Evolutionary conservation across 345 rosid genomes (phyloP).

Genomic region (Eucalyptus tenuipes): DNA sequence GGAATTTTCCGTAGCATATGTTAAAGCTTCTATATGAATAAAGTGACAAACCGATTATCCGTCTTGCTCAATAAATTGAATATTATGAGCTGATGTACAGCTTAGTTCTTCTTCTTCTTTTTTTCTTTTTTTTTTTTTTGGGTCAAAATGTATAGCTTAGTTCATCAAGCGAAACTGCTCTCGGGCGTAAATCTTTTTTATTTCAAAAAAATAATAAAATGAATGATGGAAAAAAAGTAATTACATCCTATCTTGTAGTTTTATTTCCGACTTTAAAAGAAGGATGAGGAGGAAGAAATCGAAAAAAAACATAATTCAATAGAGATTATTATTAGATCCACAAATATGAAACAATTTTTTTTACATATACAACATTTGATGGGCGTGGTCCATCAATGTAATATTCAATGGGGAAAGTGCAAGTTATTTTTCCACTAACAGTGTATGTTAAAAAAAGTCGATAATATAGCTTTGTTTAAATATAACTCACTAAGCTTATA

Average conservation of each 20-base stretch:
- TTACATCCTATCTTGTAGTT: not conserved
- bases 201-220: too few species aligned
- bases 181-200: not conserved
- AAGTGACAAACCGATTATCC: not conserved
- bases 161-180: not conserved
- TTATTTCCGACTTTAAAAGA: not conserved
- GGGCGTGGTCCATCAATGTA: not conserved
- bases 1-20: not conserved
- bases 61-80: not conserved
- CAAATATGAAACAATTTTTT: not conserved
- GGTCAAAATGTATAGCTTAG: too few species aligned
- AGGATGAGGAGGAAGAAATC: not conserved
- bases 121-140: too few species aligned
- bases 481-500: not conserved
- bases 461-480: not conserved
- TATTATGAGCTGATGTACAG: not conserved
- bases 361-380: not conserved
- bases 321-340: not conserved
- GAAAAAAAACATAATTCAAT: not conserved
- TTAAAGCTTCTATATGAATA: not conserved
- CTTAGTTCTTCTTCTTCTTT: not conserved
- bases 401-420: not conserved
- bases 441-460: too few species aligned
- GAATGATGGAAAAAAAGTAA: not conserved
- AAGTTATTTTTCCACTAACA: not conserved